phyloP scores from a whole-genome alignment of 2,329 filamentous ascomycete species.

The Harringtonia lauricola region DNA sequence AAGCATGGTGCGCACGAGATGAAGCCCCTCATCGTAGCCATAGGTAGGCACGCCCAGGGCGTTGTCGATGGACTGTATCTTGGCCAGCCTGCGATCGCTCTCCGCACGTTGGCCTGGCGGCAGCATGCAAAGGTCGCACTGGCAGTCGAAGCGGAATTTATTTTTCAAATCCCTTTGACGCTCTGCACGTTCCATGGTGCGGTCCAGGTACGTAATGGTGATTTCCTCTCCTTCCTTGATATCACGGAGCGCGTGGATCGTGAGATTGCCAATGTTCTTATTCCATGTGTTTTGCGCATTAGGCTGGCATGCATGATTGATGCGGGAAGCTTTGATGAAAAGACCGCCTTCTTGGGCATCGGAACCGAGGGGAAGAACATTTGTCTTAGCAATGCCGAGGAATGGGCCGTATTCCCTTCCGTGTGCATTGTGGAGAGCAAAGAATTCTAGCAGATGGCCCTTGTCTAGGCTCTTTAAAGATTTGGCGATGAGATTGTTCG shows the following conservation, averaged over 20 bases:
- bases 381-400: background rate
- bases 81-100: background rate
- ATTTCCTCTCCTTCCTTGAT: background rate
- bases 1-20: background rate
- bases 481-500: background rate
- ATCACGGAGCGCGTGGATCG: background rate
- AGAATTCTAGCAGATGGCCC: background rate
- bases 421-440: background rate
- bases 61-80: background rate
- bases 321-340: background rate
- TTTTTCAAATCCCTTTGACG: background rate
- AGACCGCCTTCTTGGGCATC: background rate
- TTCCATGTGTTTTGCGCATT: background rate
- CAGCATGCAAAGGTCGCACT: background rate
- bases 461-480: background rate
- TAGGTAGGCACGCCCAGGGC: background rate
- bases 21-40: background rate
- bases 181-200: background rate
- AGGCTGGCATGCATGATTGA: background rate
- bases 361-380: background rate
- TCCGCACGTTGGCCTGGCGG: background rate
- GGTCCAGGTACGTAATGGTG: background rate
- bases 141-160: background rate
- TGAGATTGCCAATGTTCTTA: background rate
- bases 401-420: background rate